Percentiles rank a stretch among this genome's conserved stretches.
Evolutionary conservation across 306 rosid species (phyloP).

Genomic region (Lathyrus aphaca): DNA sequence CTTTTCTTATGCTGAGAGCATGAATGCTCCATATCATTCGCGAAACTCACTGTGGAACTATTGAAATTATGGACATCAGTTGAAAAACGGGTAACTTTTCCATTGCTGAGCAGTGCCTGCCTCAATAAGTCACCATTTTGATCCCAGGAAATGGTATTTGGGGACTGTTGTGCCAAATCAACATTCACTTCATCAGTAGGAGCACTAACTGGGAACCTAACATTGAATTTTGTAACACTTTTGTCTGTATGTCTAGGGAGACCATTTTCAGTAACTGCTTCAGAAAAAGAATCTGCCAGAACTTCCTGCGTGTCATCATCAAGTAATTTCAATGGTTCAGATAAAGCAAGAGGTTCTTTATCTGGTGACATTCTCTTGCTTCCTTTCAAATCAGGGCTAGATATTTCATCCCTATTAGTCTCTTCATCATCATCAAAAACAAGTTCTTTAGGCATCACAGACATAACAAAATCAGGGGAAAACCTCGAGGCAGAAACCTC

Average conservation of each 20-base stretch:
- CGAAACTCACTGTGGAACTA: conserved; percentile 31
- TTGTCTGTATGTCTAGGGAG: conserved; percentile 36
- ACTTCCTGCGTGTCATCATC: conserved; percentile 45
- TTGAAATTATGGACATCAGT: conserved; percentile 39
- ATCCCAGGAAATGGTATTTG: conserved; percentile 38
- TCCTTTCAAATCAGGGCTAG: conserved; percentile 41
- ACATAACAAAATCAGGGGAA: conserved; percentile 47
- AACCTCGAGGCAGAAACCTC: conserved; percentile 44
- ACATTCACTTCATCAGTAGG: conserved; percentile 40
- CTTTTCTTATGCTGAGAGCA: conserved; percentile 57
- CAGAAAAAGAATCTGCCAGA: conserved; percentile 45
- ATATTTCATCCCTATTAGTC: conserved; percentile 43
- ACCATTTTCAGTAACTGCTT: conserved; percentile 37
- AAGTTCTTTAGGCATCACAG: conserved; percentile 60
- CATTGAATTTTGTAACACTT: conserved; percentile 38
- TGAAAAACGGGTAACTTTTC: conserved; percentile 40
- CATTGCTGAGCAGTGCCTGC: conserved; percentile 35
- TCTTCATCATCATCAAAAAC: conserved; percentile 55
- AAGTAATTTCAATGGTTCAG: conserved; percentile 36
- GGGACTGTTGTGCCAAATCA: conserved; percentile 32
- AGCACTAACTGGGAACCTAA: conserved; percentile 44
- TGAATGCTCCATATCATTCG: conserved; percentile 48
- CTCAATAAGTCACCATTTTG: conserved; percentile 42
- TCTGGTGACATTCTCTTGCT: conserved; percentile 37
- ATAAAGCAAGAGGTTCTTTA: conserved; percentile 33